Evolutionary conservation across 768 basidiomycete genomes (phyloP).

Genomic region (Hortiboletus flavorubellus): DNA sequence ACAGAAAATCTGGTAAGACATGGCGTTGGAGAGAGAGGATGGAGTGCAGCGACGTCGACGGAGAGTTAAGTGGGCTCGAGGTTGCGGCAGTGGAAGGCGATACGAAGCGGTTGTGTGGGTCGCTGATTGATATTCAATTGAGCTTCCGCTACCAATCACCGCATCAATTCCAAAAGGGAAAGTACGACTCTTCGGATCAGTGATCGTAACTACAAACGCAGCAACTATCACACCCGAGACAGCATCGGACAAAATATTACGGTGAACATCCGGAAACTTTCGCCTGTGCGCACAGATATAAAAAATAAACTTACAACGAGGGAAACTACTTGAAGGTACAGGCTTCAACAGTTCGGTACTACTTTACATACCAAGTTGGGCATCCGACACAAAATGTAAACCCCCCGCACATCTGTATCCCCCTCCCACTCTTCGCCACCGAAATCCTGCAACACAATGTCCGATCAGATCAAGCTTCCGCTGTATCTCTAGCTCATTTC

Average conservation of each 20-base stretch:
- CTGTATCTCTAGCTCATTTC: slow-evolving; percentile 36
- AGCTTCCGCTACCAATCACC: not conserved
- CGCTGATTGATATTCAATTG: not conserved
- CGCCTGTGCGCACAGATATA: too few species aligned
- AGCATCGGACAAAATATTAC: too few species aligned
- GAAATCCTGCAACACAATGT: slow-evolving; percentile 42
- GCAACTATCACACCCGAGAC: not conserved
- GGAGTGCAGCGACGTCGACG: slow-evolving; percentile 12
- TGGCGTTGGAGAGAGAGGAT: slow-evolving; percentile 29
- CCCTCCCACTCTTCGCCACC: slow-evolving; percentile 39
- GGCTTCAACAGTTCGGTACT: too few species aligned
- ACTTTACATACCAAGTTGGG: slow-evolving; percentile 2
- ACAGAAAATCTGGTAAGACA: slow-evolving; percentile 73
- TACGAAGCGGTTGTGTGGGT: not conserved
- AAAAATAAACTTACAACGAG: too few species aligned
- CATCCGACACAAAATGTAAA: slow-evolving; percentile 36
- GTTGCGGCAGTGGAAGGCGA: not conserved
- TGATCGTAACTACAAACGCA: not conserved
- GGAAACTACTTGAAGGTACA: too few species aligned
- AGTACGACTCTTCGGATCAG: not conserved
- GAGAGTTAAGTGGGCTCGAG: not conserved
- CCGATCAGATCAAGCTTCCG: slow-evolving; percentile 46
- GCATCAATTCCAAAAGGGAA: slow-evolving; percentile 1
- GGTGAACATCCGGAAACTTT: too few species aligned
- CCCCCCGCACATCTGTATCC: slow-evolving; percentile 51